phyloP scores from a whole-genome alignment of 257 asterid genomes.

The Linaria vulgaris region DNA sequence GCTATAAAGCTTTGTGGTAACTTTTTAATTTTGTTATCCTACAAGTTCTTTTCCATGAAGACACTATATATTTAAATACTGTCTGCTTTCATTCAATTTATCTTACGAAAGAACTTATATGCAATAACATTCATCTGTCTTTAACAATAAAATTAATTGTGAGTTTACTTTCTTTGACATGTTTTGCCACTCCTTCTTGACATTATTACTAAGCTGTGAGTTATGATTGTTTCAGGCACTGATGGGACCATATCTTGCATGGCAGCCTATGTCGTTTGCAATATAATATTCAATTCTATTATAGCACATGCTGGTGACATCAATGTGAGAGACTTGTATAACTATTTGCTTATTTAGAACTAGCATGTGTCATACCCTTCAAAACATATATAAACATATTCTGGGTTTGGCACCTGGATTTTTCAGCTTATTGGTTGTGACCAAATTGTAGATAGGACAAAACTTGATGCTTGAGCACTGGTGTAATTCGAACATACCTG shows the following conservation, averaged over 20 bases:
- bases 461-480: too few species aligned
- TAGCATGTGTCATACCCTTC: background rate
- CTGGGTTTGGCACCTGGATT: too few species aligned
- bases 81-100: too few species aligned
- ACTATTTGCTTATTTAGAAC: conserved; percentile 3
- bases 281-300: conserved; percentile 61
- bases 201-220: conserved; percentile 10
- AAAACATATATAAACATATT: too few species aligned
- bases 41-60: conserved; percentile 4
- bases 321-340: conserved; percentile 54
- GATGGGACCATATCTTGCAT: conserved; percentile 78
- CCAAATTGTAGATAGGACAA: too few species aligned
- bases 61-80: background rate
- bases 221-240: conserved; percentile 58
- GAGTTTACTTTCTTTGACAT: too few species aligned
- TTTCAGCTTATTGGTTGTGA: too few species aligned
- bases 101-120: too few species aligned
- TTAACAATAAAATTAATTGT: too few species aligned
- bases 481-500: too few species aligned
- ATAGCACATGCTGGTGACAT: conserved; percentile 59
- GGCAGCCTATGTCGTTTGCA: conserved; percentile 84
- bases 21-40: conserved; percentile 9
- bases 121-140: too few species aligned
- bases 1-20: background rate
- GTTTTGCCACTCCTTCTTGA: too few species aligned